phyloP scores from a whole-genome alignment of 257 asterid genomes.

The Oldenlandia corymbosa region DNA sequence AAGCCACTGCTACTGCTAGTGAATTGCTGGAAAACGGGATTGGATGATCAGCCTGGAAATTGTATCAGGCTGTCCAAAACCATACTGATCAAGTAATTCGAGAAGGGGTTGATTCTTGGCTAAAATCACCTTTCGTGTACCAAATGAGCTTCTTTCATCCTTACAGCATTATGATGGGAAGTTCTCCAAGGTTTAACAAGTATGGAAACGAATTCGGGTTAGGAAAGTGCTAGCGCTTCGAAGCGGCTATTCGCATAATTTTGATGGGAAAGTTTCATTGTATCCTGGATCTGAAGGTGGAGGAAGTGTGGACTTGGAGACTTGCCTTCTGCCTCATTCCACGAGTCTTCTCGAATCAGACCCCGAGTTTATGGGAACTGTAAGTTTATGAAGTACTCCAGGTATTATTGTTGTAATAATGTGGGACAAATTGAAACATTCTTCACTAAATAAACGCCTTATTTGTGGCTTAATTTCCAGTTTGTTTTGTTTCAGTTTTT shows the following conservation, averaged over 20 bases:
- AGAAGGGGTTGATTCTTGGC: constrained; percentile 19
- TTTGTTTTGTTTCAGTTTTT: too few relatives aligned
- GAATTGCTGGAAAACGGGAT: constrained; percentile 14
- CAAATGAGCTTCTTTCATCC: constrained; percentile 22
- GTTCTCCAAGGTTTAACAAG: constrained; percentile 23
- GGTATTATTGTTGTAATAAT: too few relatives aligned
- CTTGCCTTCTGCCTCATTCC: constrained; percentile 22
- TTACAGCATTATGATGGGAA: constrained; percentile 21
- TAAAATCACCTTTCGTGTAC: constrained; percentile 9
- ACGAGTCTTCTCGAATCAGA: constrained; percentile 32
- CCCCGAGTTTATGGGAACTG: constrained; percentile 19
- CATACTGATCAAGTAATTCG: constrained; percentile 12
- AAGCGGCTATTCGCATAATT: constrained; percentile 29
- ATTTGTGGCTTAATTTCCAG: too few relatives aligned
- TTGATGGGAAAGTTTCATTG: constrained; percentile 24
- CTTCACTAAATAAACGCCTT: too few relatives aligned
- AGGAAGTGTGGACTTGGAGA: constrained; percentile 32
- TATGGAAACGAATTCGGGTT: constrained; percentile 33
- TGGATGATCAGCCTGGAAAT: constrained; percentile 29
- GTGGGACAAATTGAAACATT: too few relatives aligned
- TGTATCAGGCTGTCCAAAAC: constrained; percentile 20
- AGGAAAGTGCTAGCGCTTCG: constrained; percentile 35
- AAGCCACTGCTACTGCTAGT: constrained; percentile 13
- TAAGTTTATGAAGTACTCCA: too few relatives aligned
- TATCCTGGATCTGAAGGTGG: constrained; percentile 29